Conservation (phyloP, 2,329 filamentous ascomycete species). For the Aspergillus felis region DNA sequence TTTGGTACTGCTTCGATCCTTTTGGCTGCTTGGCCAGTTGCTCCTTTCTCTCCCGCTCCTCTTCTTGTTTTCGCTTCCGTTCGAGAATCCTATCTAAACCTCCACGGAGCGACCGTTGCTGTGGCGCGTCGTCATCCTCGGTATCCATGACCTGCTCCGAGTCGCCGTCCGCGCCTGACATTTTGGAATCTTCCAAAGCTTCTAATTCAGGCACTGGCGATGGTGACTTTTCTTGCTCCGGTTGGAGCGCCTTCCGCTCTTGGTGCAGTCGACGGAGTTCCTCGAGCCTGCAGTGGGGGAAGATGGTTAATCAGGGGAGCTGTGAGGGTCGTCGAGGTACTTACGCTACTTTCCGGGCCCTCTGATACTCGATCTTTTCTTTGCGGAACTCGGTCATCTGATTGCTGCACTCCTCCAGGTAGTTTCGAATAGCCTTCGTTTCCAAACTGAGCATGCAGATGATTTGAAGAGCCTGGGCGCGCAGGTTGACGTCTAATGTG, state of each 20-base stretch:
- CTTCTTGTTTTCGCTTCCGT: conserved; percentile 71
- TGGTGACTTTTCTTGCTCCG: conserved; percentile 43
- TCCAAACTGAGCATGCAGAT: conserved; percentile 81
- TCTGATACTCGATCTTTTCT: conserved; percentile 89
- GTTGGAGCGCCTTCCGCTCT: conserved; percentile 46
- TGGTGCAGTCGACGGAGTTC: conserved; percentile 46
- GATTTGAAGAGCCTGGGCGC: conserved; percentile 75
- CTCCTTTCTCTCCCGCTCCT: conserved; percentile 65
- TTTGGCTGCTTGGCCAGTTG: conserved; percentile 65
- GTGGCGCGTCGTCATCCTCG: conserved; percentile 63
- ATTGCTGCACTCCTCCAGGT: conserved; percentile 87
- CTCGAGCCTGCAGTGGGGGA: conserved; percentile 29
- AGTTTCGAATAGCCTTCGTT: conserved; percentile 79
- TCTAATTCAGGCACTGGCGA: conserved; percentile 42
- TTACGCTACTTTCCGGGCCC: conserved; percentile 63
- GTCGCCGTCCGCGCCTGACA: conserved; percentile 55
- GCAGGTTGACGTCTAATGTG: conserved; percentile 74
- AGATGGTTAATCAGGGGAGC: not conserved
- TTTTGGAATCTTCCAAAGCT: conserved; percentile 35
- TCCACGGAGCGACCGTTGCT: conserved; percentile 56
- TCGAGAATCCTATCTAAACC: conserved; percentile 68
- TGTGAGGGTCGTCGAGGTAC: conserved; percentile 22
- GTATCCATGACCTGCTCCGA: conserved; percentile 61
- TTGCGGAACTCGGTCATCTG: conserved; percentile 95
- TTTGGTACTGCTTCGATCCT: conserved; percentile 84